Conservation (phyloP, 164 flowering plant genomes). For the Houttuynia cordata region DNA sequence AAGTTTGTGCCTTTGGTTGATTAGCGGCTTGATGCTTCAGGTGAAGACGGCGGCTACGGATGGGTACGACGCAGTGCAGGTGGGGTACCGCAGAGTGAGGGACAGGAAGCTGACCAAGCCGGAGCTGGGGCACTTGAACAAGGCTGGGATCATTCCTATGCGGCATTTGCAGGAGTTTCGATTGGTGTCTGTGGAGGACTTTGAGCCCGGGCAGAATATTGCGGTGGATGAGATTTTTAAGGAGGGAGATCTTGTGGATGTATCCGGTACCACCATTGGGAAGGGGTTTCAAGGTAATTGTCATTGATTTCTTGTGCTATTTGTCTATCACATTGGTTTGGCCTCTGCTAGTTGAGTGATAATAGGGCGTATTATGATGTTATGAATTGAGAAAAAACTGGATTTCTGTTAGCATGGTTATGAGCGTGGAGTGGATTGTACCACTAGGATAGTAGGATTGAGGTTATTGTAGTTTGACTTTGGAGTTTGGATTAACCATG, state of each 20-base stretch:
- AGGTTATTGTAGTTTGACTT: too few species aligned
- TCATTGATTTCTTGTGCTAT: too few species aligned
- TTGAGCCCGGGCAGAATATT: conserved; percentile 61
- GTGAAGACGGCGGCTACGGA: conserved; percentile 78
- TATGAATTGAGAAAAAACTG: too few species aligned
- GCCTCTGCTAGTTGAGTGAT: neutral
- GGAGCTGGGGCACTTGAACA: conserved; percentile 76
- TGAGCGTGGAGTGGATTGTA: too few species aligned
- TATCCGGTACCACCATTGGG: conserved; percentile 86
- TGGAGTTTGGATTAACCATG: too few species aligned
- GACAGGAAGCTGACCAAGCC: conserved; percentile 85
- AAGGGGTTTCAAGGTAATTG: conserved; percentile 89
- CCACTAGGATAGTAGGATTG: too few species aligned
- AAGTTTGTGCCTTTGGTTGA: too few species aligned
- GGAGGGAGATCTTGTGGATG: conserved; percentile 91
- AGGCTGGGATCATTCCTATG: conserved; percentile 71
- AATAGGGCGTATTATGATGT: too few species aligned
- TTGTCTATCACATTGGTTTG: neutral
- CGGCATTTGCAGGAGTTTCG: conserved; percentile 94
- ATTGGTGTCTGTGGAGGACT: conserved; percentile 46
- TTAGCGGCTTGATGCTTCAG: conserved; percentile 14
- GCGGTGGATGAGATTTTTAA: conserved; percentile 56
- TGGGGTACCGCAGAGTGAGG: conserved; percentile 78
- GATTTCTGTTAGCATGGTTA: too few species aligned
- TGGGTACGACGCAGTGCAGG: conserved; percentile 86